Evolutionary conservation across 805 yeast species (phyloP), one percentile per base, ranked within the genome.

Genomic region (Spathaspora passalidarum): DNA sequence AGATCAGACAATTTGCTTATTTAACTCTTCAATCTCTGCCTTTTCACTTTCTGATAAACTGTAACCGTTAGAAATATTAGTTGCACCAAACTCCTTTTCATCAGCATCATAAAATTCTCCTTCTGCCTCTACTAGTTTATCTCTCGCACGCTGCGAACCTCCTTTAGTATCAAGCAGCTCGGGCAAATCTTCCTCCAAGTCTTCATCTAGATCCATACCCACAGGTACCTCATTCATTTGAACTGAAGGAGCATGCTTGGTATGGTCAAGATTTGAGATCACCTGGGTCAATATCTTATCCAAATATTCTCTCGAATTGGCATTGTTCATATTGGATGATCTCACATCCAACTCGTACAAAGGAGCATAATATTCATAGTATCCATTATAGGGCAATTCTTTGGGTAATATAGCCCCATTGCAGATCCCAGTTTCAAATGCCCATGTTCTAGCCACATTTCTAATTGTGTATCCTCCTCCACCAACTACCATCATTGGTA

Each of bases 381-480:
- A 92, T 65, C 92, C 98, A 64, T 92, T 91, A 73, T 89, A 91
- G 3, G 97, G 97, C 53, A 91, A 68, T 55, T 81, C 84, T 16
- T 84, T 69, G 19, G 88, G 86, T 56, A 94, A 69, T 38, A 84
- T 76, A 13, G 84, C 88, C 55, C 88, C 85, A 54, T 92, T 84
- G 61, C 92, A 77, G 20, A 94, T 75, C 23, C 97, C 92, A 0
- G 97, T 85, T 67, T 94, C 99, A 61, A 78, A 91, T 2, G 96
- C 81, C 98, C 99, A 92, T 9, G 96, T 79, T 54, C 99, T 75
- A 5, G 98, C 89, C 40, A 94, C 99, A 62, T 94, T 94, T 64
- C 97, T 79, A 77, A 96, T 95, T 2, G 99, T 94, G 68, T 94
- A 94, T 14, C 99, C 99, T 55, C 99, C 99, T 39, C 99, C 99